Conservation (phyloP, 306 rosid genomes). For the Vigna radiata region DNA sequence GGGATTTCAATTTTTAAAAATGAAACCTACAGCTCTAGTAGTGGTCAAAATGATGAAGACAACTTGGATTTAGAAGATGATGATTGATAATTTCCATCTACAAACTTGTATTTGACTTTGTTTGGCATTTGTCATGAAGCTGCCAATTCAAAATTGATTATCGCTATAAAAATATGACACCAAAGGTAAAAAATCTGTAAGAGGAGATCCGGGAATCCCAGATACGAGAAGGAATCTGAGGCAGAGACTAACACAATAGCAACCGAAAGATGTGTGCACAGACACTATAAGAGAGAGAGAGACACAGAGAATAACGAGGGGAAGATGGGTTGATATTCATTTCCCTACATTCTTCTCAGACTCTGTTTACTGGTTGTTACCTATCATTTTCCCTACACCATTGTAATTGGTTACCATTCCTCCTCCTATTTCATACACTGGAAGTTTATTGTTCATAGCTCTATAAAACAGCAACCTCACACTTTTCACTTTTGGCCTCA, state of each 20-base stretch:
- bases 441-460: neutral
- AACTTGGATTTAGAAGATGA: slow-evolving; percentile 7
- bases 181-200: too few species aligned
- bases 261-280: neutral
- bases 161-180: too few species aligned
- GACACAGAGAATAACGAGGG: neutral
- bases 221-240: neutral
- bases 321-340: neutral
- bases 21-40: neutral
- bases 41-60: neutral
- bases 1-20: neutral
- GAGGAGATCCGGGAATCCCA: too few species aligned
- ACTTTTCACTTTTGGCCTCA: too few species aligned
- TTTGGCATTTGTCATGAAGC: neutral
- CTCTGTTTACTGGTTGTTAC: neutral
- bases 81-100: neutral
- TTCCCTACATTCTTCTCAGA: neutral
- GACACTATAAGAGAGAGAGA: neutral
- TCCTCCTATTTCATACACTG: neutral
- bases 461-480: too few species aligned
- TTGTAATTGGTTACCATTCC: neutral
- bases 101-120: neutral
- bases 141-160: too few species aligned
- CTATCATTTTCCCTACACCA: neutral
- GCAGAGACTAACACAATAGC: too few species aligned